Evolutionary conservation across 192 early-diverging fungal species (phyloP), one percentile per base, ranked within the genome.

Genomic region (Coemansia sp.): DNA sequence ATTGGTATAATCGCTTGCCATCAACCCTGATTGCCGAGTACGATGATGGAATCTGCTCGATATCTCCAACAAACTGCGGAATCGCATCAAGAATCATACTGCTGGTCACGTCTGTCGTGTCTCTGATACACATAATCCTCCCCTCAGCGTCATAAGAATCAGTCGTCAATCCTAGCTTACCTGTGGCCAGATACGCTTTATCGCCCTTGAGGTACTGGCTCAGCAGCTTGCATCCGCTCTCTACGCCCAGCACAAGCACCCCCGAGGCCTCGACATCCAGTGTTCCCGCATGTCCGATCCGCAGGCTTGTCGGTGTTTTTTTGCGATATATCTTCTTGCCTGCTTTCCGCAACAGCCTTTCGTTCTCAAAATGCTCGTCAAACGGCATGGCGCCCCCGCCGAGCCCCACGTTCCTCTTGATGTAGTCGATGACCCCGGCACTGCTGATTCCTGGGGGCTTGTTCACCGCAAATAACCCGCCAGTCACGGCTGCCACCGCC

Each of bases 11-110:
- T 32, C 88, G 66, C 62, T 87, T 86, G 21, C 92, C 92, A 44
- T 91, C 83, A 41, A 93, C 78, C 38, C 74, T 84, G 16, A 92
- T 63, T 0, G 90, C 91, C 50, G 90, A 91, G 71, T 91, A 92
- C 84, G 89, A 47, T 0, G 92, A 91, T 16, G 92, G 92, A 5
- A 61, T 56, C 70, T 93, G 92, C 44, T 53, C 41, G 40, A 88
- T 89, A 8, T 76, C 64, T 7, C 92, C 92, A 4, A 76, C 69
- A 70, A 91, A 92, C 13, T 63, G 52, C 16, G 71, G 39, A n/a
- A 92, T 64, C 42, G 65, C 60, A 23, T 68, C 59, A 8, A 74
- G 10, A 1, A 93, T 15, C 9, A 19, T 37, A 9, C 73, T 68
- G 48, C 77, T 70, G 5, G 83, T 85, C 9, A 89, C 56, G 43